Base-by-base conservation (phyloP, 805 yeast genomes). In the Sugiyamaella chiloensis region DNA sequence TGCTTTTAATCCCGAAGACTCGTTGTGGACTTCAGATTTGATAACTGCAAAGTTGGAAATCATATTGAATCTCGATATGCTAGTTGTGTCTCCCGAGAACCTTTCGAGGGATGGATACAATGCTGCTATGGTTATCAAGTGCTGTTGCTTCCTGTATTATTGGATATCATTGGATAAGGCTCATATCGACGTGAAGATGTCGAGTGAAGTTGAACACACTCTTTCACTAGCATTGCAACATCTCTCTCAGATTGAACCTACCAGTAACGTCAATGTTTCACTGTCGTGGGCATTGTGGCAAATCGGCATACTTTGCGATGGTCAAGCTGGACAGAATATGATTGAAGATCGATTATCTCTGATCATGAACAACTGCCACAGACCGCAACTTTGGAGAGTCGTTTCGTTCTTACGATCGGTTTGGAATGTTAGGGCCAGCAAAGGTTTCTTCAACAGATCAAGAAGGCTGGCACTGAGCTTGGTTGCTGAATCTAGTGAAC, bases 251-350 rank as follows among this genome's bases (percentile, higher is more conserved):
- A 45, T 50, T 12, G 37, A 53, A 2, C 26, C 36, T 6, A 16
- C 26, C 14, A 35, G 46, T 20, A 31, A 42, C 7, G 14, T 43
- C 40, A 42, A 41, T 29, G 19, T 40, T 2, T 6, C 40, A 30
- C 35, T 47, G 26, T 29, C 47, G 2, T 52, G 53, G 53, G 52
- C 56, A 19, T 17, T 52, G 41, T 50, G 52, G 52, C 53, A 50
- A 39, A 29, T 50, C 16, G 56, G 56, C 14, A 37, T 47, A 20
- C 24, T 35, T 16, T 36, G 45, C 20, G 48, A 43, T 24, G n/a
- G n/a, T 14, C 40, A 17, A 2, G 40, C 32, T 5, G 41, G 39
- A 17, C 50, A 42, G 37, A 29, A 27, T 11, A 17, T 12, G 5
- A 24, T 50, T 26, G 35, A 24, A 6, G 39, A 37, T 23, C 19